A percentile compares a stretch with the other conserved stretches of the same genome.
Conservation (phyloP, 2,329 filamentous ascomycete genomes). For the Clarireedia homoeocarpa region DNA sequence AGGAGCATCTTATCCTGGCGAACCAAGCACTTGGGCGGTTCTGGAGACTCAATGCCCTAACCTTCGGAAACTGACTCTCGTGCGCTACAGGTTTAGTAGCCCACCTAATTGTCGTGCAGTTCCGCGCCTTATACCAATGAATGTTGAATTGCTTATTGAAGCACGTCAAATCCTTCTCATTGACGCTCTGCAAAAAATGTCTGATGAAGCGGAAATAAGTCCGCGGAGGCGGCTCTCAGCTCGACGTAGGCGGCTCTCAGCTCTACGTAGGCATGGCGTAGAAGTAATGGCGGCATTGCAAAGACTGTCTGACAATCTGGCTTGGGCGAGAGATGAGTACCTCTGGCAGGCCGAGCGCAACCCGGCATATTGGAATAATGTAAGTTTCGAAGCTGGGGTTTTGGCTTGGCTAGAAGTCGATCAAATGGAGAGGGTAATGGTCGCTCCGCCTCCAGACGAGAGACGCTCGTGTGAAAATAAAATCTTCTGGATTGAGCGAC, state of each 20-base stretch:
- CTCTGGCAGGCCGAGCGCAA: neutral
- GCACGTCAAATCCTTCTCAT: neutral
- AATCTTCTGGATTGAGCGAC: neutral
- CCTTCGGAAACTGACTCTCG: neutral
- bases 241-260: no score
- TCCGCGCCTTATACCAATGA: neutral
- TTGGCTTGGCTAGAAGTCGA: neutral
- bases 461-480: neutral
- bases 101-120: neutral
- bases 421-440: neutral
- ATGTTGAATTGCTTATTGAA: neutral
- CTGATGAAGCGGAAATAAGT: no score
- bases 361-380: neutral
- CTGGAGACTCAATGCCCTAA: neutral
- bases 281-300: no score
- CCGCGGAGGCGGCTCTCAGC: no score
- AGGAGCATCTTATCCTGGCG: neutral
- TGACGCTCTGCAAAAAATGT: neutral
- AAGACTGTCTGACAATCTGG: neutral
- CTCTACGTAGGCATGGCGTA: no score
- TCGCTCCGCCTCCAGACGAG: neutral
- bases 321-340: neutral
- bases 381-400: neutral
- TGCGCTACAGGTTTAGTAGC: rapidly evolving
- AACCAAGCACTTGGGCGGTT: neutral